phyloP scores from a whole-genome alignment of 352 stramenopile genomes.

The Phytophthora chlamydospora region DNA sequence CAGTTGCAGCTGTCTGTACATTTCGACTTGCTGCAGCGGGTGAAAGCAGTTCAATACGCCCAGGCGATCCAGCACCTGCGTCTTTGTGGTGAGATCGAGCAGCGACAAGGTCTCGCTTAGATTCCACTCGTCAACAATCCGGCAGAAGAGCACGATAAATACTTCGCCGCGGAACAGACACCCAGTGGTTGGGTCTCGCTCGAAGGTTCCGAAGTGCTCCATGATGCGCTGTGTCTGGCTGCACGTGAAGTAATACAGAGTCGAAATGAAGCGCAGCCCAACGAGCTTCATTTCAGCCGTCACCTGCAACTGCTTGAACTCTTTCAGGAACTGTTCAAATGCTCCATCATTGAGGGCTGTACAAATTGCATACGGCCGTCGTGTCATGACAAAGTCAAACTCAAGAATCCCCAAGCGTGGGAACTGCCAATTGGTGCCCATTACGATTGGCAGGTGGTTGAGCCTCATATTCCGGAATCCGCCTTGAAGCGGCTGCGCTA shows the following conservation, averaged over 20 bases:
- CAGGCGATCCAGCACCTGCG: constrained; percentile 67
- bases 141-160: constrained; percentile 71
- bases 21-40: constrained; percentile 59
- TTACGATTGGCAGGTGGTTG: constrained; percentile 63
- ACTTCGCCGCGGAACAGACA: constrained; percentile 68
- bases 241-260: constrained; percentile 73
- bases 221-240: constrained; percentile 75
- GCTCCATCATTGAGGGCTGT: constrained; percentile 66
- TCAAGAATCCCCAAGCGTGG: constrained; percentile 67
- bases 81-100: constrained; percentile 67
- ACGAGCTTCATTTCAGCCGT: constrained; percentile 69
- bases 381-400: constrained; percentile 78
- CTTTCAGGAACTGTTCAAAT: constrained; percentile 79
- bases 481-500: constrained; percentile 42
- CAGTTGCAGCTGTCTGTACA: constrained; percentile 55
- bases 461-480: constrained; percentile 70
- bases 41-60: constrained; percentile 71
- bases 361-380: constrained; percentile 56
- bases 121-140: constrained; percentile 77
- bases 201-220: constrained; percentile 82
- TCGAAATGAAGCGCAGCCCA: constrained; percentile 72
- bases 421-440: constrained; percentile 64
- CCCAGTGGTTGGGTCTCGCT: constrained; percentile 58
- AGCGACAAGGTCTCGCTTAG: constrained; percentile 69
- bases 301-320: constrained; percentile 78